phyloP scores from a whole-genome alignment of 2,329 filamentous ascomycete genomes.

The Coniochaeta ligniaria region DNA sequence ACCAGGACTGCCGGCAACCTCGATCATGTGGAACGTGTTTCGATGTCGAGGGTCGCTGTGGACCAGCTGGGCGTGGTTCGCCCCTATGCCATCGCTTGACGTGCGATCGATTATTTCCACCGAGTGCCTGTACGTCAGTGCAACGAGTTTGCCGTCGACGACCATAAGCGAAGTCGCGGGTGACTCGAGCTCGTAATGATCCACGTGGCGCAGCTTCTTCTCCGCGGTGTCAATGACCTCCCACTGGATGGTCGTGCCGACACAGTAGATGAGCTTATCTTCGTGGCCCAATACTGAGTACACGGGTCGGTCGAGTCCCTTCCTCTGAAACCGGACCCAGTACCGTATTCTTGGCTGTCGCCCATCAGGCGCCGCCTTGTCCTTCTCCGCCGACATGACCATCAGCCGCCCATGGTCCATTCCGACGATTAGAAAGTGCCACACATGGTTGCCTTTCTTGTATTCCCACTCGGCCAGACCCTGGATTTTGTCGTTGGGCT shows the following conservation, averaged over 20 bases:
- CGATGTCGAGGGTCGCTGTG: constrained; percentile 40
- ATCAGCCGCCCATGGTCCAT: constrained; percentile 47
- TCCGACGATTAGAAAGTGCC: constrained; percentile 56
- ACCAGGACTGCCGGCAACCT: constrained; percentile 27
- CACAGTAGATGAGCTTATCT: constrained; percentile 49
- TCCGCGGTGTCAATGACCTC: constrained; percentile 42
- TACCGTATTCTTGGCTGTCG: constrained; percentile 35
- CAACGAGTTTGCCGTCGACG: constrained; percentile 39
- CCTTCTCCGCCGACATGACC: constrained; percentile 42
- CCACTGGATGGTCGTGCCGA: constrained; percentile 46
- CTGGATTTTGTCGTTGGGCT: constrained; percentile 50
- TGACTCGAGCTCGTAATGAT: constrained; percentile 42
- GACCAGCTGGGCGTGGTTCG: constrained; percentile 22
- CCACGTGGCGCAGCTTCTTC: constrained; percentile 42
- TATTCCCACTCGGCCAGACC: constrained; percentile 59
- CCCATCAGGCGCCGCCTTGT: constrained; percentile 14
- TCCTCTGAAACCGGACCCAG: constrained; percentile 45
- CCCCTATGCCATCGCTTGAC: constrained; percentile 21
- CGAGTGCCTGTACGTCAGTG: constrained; percentile 46
- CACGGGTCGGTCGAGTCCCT: constrained; percentile 37
- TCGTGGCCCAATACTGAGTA: constrained; percentile 48
- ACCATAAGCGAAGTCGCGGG: constrained; percentile 42
- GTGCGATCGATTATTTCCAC: constrained; percentile 41
- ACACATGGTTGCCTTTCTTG: constrained; percentile 46
- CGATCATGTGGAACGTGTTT: constrained; percentile 37